A percentile compares a stretch with the other conserved stretches of the same genome.
Conservation (phyloP, 768 basidiomycete species). For the Trametes gibbosa region DNA sequence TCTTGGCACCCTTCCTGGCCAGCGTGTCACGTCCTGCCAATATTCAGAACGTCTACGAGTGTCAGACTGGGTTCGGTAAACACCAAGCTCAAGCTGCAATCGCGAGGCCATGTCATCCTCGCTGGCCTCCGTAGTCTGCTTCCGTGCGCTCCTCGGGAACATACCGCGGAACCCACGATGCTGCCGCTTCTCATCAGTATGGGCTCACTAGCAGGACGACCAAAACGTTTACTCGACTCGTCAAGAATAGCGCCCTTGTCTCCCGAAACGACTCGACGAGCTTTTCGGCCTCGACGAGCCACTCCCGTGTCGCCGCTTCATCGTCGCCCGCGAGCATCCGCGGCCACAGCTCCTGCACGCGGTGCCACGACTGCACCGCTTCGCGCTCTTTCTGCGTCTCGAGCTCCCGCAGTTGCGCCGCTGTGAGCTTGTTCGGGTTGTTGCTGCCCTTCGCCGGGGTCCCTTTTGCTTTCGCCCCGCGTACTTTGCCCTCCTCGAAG, state of each 20-base stretch:
- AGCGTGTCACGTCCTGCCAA: conserved; percentile 55
- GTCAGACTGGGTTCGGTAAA: background rate
- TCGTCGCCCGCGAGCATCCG: conserved; percentile 45
- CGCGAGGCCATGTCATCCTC: conserved; percentile 74
- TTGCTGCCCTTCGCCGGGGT: conserved; percentile 26
- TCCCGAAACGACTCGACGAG: conserved; percentile 88
- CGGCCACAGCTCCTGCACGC: conserved; percentile 63
- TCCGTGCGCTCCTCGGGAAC: conserved; percentile 50
- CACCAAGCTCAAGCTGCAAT: conserved; percentile 74
- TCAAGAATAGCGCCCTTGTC: conserved; percentile 79
- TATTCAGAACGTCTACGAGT: background rate
- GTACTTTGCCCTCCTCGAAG: conserved; percentile 53
- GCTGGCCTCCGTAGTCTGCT: conserved; percentile 48
- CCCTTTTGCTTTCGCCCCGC: conserved; percentile 36
- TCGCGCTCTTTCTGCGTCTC: conserved; percentile 68
- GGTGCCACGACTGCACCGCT: conserved; percentile 53
- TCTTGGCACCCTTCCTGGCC: conserved; percentile 43
- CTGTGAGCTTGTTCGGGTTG: conserved; percentile 47
- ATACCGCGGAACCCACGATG: conserved; percentile 59
- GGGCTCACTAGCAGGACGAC: background rate
- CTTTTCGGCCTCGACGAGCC: conserved; percentile 82
- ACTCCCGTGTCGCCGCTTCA: conserved; percentile 58
- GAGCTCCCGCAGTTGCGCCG: conserved; percentile 57
- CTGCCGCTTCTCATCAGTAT: background rate
- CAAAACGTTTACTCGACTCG: conserved; percentile 52